A percentile compares a stretch with the other conserved stretches of the same genome.
These are phyloP conservation scores for Scenedesmus sp. DNA, from an alignment of 163 green algal species.

Conservation along the genomic window DNA sequence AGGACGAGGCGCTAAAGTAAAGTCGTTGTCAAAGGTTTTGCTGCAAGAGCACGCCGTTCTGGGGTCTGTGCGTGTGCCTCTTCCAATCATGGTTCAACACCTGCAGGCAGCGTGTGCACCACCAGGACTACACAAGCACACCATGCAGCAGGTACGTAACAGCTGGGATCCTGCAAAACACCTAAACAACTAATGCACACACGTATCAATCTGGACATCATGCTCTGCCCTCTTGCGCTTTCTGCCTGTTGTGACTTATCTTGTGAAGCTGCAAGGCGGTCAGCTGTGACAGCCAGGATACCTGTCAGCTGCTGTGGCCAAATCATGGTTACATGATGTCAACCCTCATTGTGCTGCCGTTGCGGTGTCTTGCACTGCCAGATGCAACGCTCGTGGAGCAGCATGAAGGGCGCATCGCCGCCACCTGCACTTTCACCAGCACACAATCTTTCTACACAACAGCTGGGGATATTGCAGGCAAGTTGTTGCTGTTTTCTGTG, in stretches of 20 bases:
- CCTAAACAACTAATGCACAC: no score
- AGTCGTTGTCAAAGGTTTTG: background rate
- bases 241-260: background rate
- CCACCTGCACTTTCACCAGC: background rate
- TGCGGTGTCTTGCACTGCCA: background rate
- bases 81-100: background rate
- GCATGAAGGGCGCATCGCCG: conserved; percentile 20
- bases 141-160: conserved; percentile 9
- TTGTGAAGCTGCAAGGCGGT: background rate
- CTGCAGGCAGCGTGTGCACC: background rate
- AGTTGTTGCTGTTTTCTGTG: background rate
- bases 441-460: conserved; percentile 52
- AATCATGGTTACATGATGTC: background rate
- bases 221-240: background rate
- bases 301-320: background rate
- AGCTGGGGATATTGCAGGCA: conserved; percentile 39
- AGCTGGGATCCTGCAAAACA: background rate
- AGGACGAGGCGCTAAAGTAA: background rate
- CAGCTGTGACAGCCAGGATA: background rate
- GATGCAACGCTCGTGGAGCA: conserved; percentile 43
- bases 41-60: background rate
- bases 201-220: no score
- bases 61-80: background rate
- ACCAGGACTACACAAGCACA: conserved; percentile 27
- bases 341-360: background rate